Evolutionary conservation across 768 basidiomycete genomes (phyloP), one percentile per base, ranked within the genome.

Genomic region (Phylloporus sp.): DNA sequence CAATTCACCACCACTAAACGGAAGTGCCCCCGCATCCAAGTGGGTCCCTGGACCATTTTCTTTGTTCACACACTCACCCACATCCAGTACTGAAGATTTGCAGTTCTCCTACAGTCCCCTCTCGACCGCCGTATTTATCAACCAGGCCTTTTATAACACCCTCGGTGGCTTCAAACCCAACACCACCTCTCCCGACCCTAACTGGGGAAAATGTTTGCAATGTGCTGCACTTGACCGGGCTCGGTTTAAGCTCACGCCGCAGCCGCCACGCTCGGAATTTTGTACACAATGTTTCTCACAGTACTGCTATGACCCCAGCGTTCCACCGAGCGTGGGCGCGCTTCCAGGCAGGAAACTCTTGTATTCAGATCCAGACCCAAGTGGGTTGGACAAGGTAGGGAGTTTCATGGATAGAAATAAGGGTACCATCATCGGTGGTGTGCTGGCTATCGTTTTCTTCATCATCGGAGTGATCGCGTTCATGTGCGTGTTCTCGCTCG

Each of bases 1-100:
- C 6, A 87, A 84, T 60, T 74, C 85, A 24, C 85, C 87, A n/a
- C 84, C 84, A 4, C 54, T 81, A 17, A 73, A 71, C 44, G 84
- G 82, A 20, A 73, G 71, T 47, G 60, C 75, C 45, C 84, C 86
- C 11, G 76, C 81, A 17, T 72, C 80, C n/a, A 81, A 88, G 85
- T 85, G 40, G 7, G 55, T 53, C 24, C 42, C n/a, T 21, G 14
- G 18, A 14, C 14, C 15, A 20, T 7, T 32, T 15, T 33, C 21
- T 42, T 11, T 35, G 7, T 29, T 46, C 8, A 34, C 37, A n/a
- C 49, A 35, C 57, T 55, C 43, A 38, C 37, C 11, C 26, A 17
- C 33, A 28, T 37, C 20, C 38, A 85, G 83, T 53, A 73, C 81
- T 7, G 66, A 54, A 10, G 80, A 84, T 21, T 80, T 82, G 59